Evolutionary conservation across 176 grass and related monocot species (phyloP).

Genomic region (Echinochloa phyllopogon): DNA sequence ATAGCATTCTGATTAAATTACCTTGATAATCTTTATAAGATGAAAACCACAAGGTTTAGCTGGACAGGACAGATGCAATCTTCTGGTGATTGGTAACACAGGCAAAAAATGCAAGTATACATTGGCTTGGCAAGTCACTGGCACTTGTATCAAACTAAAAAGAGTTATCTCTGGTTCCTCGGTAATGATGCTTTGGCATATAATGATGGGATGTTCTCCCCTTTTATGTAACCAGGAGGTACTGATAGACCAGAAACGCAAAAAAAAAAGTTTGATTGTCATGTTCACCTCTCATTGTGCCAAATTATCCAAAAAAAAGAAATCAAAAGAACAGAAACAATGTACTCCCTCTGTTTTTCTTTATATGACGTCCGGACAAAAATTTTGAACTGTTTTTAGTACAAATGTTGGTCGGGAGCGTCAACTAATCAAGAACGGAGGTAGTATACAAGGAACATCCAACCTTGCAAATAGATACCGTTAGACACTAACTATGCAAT

Average conservation of each 20-base stretch:
- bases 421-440: too few relatives aligned
- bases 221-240: background rate
- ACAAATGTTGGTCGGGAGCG: too few relatives aligned
- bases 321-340: background rate
- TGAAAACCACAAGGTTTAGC: constrained; percentile 1
- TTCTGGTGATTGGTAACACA: background rate
- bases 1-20: background rate
- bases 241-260: background rate
- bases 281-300: background rate
- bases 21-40: background rate
- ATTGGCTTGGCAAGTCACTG: background rate
- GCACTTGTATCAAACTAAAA: background rate
- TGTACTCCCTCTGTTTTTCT: too few relatives aligned
- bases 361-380: too few relatives aligned
- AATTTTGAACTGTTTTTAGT: too few relatives aligned
- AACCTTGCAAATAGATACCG: background rate
- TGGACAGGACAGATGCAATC: background rate
- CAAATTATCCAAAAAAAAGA: constrained; percentile 8
- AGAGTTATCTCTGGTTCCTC: background rate
- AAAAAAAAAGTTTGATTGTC: background rate
- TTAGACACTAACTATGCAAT: background rate
- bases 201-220: background rate
- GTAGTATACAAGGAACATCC: background rate
- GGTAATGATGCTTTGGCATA: background rate
- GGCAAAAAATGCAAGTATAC: background rate